phyloP scores from a whole-genome alignment of 352 stramenopile species.

The Globisporangium barbulae region DNA sequence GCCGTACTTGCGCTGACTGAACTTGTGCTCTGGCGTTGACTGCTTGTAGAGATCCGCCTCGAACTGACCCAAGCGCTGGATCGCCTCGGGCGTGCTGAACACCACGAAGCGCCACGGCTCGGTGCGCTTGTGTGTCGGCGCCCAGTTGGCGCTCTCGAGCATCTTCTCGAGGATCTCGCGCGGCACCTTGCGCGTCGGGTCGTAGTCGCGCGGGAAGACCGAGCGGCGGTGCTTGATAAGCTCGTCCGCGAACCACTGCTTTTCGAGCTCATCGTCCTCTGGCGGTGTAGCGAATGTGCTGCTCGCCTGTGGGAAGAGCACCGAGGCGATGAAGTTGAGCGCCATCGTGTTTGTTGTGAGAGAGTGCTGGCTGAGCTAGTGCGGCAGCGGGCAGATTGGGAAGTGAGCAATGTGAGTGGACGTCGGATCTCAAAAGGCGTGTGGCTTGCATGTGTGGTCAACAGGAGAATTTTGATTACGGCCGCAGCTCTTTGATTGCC shows the following conservation, averaged over 20 bases:
- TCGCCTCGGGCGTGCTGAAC: slow-evolving; percentile 55
- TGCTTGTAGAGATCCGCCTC: slow-evolving; percentile 72
- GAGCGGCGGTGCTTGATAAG: slow-evolving; percentile 77
- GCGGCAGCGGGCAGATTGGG: not conserved
- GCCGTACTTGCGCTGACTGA: slow-evolving; percentile 75
- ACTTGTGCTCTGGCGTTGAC: slow-evolving; percentile 56
- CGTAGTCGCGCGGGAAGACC: slow-evolving; percentile 72
- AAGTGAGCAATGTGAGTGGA: not conserved
- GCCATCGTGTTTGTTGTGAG: slow-evolving; percentile 1
- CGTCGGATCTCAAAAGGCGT: too few relatives aligned
- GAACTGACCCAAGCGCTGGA: slow-evolving; percentile 55
- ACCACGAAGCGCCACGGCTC: slow-evolving; percentile 86
- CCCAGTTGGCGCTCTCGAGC: slow-evolving; percentile 79
- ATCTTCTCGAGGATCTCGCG: slow-evolving; percentile 68
- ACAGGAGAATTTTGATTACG: not conserved
- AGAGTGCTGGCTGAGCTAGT: not conserved
- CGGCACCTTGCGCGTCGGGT: slow-evolving; percentile 47
- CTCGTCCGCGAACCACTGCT: slow-evolving; percentile 67
- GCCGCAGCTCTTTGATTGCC: not conserved
- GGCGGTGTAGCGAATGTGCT: slow-evolving; percentile 7
- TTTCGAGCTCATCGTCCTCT: slow-evolving; percentile 9
- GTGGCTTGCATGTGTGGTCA: not conserved
- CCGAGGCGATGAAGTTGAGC: slow-evolving; percentile 14
- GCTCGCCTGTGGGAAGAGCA: slow-evolving; percentile 13
- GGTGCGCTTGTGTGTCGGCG: slow-evolving; percentile 72